Conservation (phyloP, 2,329 filamentous ascomycete species). For the Alternaria sp. region DNA sequence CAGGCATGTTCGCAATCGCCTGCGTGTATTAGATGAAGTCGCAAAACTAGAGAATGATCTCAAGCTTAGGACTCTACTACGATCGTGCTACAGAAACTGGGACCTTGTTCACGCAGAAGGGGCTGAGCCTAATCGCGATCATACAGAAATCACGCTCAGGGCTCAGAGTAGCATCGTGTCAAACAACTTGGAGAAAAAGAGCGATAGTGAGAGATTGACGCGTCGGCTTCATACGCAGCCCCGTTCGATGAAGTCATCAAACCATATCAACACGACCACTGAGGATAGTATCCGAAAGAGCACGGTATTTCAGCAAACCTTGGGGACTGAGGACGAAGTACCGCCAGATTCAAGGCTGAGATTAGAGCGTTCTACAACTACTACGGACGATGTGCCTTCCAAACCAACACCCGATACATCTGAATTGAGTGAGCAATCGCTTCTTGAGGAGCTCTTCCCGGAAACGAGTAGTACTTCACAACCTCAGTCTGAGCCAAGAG, state of each 20-base stretch:
- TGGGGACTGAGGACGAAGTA: background rate
- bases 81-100: background rate
- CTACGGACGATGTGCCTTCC: background rate
- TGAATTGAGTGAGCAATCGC: conserved; percentile 43
- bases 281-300: background rate
- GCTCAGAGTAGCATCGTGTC: background rate
- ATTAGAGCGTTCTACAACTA: background rate
- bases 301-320: background rate
- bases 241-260: conserved; percentile 22
- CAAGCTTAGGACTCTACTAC: background rate
- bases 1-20: conserved; percentile 1
- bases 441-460: conserved; percentile 64
- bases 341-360: background rate
- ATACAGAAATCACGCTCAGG: background rate
- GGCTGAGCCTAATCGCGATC: background rate
- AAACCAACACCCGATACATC: conserved; percentile 7
- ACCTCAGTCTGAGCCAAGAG: conserved; percentile 21
- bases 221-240: conserved; percentile 27
- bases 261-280: conserved; percentile 3
- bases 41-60: conserved; percentile 3
- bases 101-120: background rate
- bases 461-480: conserved; percentile 49
- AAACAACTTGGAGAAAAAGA: conserved; percentile 4
- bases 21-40: conserved; percentile 1
- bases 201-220: conserved; percentile 20